These are phyloP conservation scores for Claviceps fusiformis DNA, from an alignment of 2,329 filamentous ascomycete species.

Conservation along the genomic window DNA sequence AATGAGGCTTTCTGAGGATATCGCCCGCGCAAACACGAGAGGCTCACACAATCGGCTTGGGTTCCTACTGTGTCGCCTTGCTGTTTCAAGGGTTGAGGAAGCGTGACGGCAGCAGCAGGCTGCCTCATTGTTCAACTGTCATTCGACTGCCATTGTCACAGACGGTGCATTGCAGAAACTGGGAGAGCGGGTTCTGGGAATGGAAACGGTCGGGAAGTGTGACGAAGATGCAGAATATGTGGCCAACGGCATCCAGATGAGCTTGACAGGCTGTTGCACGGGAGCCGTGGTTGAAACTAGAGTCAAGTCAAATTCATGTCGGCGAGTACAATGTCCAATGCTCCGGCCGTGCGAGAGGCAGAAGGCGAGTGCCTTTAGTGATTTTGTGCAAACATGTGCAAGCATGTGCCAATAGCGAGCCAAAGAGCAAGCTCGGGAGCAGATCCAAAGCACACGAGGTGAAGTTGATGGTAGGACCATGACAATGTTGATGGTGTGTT, in stretches of 20 bases:
- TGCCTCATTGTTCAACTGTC: not conserved
- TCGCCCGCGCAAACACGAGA: not conserved
- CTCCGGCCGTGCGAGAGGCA: not conserved
- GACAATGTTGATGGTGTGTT: not conserved
- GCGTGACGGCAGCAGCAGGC: not conserved
- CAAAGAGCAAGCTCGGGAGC: not conserved
- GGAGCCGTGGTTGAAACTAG: not conserved
- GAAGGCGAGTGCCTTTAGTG: not conserved
- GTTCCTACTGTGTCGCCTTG: not conserved
- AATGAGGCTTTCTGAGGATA: not conserved
- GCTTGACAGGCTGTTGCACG: slow-evolving; percentile 1
- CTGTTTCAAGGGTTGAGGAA: not conserved
- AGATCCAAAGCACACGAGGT: not conserved
- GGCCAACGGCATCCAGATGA: slow-evolving; percentile 1
- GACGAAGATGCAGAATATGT: not conserved
- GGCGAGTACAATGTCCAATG: not conserved
- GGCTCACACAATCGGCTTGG: not conserved
- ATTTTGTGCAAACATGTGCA: not conserved
- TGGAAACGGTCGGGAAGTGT: not conserved
- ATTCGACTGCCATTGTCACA: not conserved
- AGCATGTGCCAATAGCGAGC: no score
- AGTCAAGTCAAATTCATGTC: not conserved
- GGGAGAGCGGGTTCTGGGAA: not conserved
- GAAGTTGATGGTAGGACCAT: not conserved
- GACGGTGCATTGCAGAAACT: not conserved